These are phyloP conservation scores for Uronychia setigera DNA, from an alignment of 73 alveolate genomes.

Conservation along the genomic window DNA sequence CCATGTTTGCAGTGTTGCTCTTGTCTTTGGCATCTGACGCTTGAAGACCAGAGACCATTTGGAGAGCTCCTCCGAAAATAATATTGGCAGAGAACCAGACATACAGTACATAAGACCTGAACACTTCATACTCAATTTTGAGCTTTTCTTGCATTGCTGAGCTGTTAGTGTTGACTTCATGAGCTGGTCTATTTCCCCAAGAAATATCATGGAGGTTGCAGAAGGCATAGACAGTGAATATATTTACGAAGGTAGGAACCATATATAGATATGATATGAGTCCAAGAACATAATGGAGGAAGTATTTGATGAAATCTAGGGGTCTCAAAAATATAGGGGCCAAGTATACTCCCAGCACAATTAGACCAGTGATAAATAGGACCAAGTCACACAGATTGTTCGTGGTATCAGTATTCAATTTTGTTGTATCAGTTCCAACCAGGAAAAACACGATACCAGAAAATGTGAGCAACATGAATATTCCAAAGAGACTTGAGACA, in stretches of 20 bases:
- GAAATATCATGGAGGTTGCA: conserved; percentile 73
- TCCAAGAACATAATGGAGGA: conserved; percentile 29
- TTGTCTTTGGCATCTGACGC: too few species aligned
- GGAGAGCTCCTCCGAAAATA: neutral
- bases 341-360: conserved; percentile 19
- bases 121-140: conserved; percentile 27
- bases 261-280: conserved; percentile 35
- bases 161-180: neutral
- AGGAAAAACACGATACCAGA: conserved; percentile 18
- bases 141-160: neutral
- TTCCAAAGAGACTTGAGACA: conserved; percentile 11
- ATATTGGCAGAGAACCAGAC: neutral
- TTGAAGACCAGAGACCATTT: neutral
- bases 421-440: neutral
- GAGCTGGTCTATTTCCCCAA: conserved; percentile 82
- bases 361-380: conserved; percentile 15
- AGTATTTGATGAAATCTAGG: conserved; percentile 20
- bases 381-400: neutral
- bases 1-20: neutral
- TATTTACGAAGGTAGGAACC: conserved; percentile 60
- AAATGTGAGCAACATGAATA: conserved; percentile 16
- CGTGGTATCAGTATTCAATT: neutral
- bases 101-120: conserved; percentile 38
- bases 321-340: conserved; percentile 44
- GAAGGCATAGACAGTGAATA: conserved; percentile 58